Conservation (phyloP, 768 basidiomycete genomes). For the Boletus fagicola region DNA sequence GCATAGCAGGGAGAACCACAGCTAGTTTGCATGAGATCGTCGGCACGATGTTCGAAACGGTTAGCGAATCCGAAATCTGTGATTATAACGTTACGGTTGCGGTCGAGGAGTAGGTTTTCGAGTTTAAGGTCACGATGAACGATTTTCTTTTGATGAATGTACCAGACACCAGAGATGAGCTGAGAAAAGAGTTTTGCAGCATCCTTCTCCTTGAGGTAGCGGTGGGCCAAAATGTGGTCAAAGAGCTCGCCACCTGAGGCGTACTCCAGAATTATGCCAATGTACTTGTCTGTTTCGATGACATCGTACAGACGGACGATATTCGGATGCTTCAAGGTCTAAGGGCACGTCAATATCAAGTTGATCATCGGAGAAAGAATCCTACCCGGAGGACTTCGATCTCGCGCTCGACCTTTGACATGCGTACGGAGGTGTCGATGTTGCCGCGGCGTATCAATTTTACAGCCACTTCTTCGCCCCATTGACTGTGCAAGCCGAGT, state of each 20-base stretch:
- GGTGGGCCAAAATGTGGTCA: constrained; percentile 97
- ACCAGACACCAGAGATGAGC: constrained; percentile 97
- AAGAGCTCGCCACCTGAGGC: constrained; percentile 98
- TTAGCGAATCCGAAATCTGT: constrained; percentile 99
- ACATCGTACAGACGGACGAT: constrained; percentile 98
- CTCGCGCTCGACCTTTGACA: constrained; percentile 96
- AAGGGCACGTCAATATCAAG: constrained; percentile 14
- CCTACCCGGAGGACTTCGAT: constrained; percentile 94
- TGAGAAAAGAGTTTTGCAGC: constrained; percentile 96
- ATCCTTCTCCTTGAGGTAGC: constrained; percentile 91
- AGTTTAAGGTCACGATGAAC: constrained; percentile 99
- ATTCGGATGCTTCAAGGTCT: constrained; percentile 96
- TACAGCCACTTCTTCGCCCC: constrained; percentile 98
- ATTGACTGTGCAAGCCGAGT: constrained; percentile 88
- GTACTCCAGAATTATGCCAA: constrained; percentile 98
- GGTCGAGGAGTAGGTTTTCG: constrained; percentile 95
- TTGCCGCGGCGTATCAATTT: constrained; percentile 94
- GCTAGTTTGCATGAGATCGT: constrained; percentile 98
- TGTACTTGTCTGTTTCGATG: constrained; percentile 99
- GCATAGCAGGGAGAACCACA: constrained; percentile 98
- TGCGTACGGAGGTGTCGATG: constrained; percentile 79
- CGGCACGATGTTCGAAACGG: constrained; percentile 86
- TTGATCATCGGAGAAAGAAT: constrained; percentile 3
- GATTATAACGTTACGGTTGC: constrained; percentile 97
- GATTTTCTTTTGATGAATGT: constrained; percentile 98